Base-by-base conservation (phyloP, 768 basidiomycete genomes). In the Coprinopsis strossmayeri region DNA sequence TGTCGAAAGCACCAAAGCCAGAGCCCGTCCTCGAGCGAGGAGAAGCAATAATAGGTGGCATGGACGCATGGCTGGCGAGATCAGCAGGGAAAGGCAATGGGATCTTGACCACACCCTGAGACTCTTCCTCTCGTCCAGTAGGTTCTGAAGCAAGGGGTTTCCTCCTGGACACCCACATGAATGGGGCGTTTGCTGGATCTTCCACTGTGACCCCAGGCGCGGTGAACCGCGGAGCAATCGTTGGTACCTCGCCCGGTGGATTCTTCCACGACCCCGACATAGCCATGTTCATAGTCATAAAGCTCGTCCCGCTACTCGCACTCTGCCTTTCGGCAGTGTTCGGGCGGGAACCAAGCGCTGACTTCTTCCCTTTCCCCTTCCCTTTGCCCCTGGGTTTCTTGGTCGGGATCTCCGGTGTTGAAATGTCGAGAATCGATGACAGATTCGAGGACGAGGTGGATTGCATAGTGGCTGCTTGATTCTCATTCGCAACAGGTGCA, bases 101-200 rank as follows among this genome's bases (percentile, higher is more conserved):
- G 40, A 5, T 25, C 21, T 5, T 24, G 24, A 24, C 4, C 17
- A 9, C 40, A 23, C 24, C 24, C n/a, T n/a, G n/a, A n/a, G n/a
- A n/a, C n/a, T n/a, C n/a, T 12, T 42, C 23, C 11, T 23, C 21
- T 4, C 21, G 18, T 42, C 40, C 21, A 34, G 13, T 9, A 44
- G 21, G 9, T 26, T 17, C 23, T 37, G 17, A 10, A 10, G 17
- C 41, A 23, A 42, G 24, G 5, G 43, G 43, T 32, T 49, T 49
- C 11, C 11, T 32, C 28, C 40, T 42, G 9, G 48, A 49, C 27
- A 49, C 48, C 49, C 49, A 50, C 42, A 45, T 32, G 20, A 51
- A 45, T 15, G 42, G 45, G 23, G 43, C 11, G 5, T 24, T 21
- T 7, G 34, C 18, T 15, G 44, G 23, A 17, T 23, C 40, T 18